A percentile compares a stretch with the other conserved stretches of the same genome.
These are phyloP conservation scores for Ceratocystis smalleyi DNA, from an alignment of 2,329 filamentous ascomycete species.

Conservation along the genomic window DNA sequence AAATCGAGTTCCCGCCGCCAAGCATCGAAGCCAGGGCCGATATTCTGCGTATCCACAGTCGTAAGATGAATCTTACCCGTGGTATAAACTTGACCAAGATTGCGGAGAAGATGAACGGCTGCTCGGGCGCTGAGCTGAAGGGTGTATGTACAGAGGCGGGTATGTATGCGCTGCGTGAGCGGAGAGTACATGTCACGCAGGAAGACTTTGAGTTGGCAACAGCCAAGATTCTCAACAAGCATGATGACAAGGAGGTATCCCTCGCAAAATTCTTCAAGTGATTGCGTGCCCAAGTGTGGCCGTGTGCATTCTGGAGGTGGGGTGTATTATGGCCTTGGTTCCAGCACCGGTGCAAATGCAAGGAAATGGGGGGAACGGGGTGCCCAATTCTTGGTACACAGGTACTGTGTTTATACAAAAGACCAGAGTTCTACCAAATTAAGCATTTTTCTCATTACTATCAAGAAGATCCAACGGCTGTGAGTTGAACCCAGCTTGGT, in stretches of 20 bases:
- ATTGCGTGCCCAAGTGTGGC: neutral
- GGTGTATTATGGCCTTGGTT: neutral
- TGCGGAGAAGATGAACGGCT: conserved; percentile 99
- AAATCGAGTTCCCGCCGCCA: conserved; percentile 97
- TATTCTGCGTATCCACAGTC: conserved; percentile 91
- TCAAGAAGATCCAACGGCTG: too few relatives aligned
- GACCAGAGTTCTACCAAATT: conserved; percentile 6
- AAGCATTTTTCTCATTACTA: conserved; percentile 2
- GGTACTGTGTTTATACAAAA: neutral
- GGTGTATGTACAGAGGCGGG: conserved; percentile 97
- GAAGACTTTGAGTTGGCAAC: conserved; percentile 98
- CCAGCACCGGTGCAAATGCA: neutral
- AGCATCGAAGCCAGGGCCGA: conserved; percentile 92
- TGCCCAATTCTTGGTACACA: neutral
- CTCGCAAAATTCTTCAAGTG: conserved; percentile 63
- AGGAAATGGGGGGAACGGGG: neutral
- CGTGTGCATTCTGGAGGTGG: neutral
- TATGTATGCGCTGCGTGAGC: conserved; percentile 92
- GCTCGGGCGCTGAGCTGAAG: conserved; percentile 93
- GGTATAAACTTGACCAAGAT: conserved; percentile 98
- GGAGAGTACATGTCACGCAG: conserved; percentile 94
- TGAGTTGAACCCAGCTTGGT: neutral
- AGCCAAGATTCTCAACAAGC: conserved; percentile 98
- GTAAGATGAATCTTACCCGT: conserved; percentile 95
- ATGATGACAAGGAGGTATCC: conserved; percentile 93